A percentile compares a stretch with the other conserved stretches of the same genome.
Conservation (phyloP, 495 filamentous ascomycete genomes). For the Hypoxylon lenormandii region DNA sequence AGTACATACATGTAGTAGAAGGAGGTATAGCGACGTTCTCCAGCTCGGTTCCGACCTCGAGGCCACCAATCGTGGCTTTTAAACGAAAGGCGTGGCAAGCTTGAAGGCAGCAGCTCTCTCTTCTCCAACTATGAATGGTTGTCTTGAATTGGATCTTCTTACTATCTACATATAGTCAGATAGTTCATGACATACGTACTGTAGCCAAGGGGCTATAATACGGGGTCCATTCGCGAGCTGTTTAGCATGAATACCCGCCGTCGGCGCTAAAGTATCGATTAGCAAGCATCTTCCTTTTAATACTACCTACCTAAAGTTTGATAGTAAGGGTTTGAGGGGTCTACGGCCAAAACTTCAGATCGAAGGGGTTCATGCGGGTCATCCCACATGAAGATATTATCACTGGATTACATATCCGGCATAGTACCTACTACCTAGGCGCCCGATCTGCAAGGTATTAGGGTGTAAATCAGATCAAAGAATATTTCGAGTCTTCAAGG, state of each 20-base stretch:
- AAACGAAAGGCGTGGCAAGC: slow-evolving; percentile 24
- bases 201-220: slow-evolving; percentile 2
- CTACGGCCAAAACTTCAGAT: slow-evolving; percentile 12
- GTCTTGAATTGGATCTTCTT: too few relatives aligned
- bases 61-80: slow-evolving; percentile 37
- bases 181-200: neutral
- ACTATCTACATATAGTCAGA: too few relatives aligned
- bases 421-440: slow-evolving; percentile 1
- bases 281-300: slow-evolving; percentile 14
- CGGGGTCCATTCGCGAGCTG: slow-evolving; percentile 20
- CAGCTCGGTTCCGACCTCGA: slow-evolving; percentile 15
- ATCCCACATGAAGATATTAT: slow-evolving; percentile 45
- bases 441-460: slow-evolving; percentile 26
- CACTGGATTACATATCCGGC: slow-evolving; percentile 41
- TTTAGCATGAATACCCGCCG: slow-evolving; percentile 3
- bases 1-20: neutral
- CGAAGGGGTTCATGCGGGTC: slow-evolving; percentile 41
- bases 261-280: slow-evolving; percentile 28
- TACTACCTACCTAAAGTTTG: slow-evolving; percentile 29
- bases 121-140: slow-evolving; percentile 5
- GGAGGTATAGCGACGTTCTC: slow-evolving; percentile 13
- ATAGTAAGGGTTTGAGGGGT: slow-evolving; percentile 23
- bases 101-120: slow-evolving; percentile 1
- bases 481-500: neutral
- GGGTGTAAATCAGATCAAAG: neutral